A percentile compares a stretch with the other conserved stretches of the same genome.
Conservation (phyloP, 345 rosid genomes). For the Cardiospermum halicacabum region DNA sequence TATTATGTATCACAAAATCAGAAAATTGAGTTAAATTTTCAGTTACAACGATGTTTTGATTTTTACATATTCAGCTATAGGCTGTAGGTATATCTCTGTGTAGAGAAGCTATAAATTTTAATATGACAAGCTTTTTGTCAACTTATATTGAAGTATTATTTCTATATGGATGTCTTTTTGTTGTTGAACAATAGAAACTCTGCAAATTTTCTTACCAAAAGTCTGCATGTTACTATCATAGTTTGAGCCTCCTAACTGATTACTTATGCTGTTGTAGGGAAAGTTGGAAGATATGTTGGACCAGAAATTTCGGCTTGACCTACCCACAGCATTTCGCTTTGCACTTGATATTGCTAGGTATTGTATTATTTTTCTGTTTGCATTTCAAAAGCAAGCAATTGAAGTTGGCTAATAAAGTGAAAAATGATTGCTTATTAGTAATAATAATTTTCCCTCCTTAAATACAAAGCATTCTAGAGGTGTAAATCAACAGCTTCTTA, state of each 20-base stretch:
- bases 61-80: background rate
- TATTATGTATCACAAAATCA: background rate
- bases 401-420: background rate
- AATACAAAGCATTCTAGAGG: background rate
- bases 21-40: background rate
- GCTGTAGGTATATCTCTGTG: background rate
- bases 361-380: background rate
- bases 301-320: conserved; percentile 35
- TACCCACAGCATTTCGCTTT: conserved; percentile 40
- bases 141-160: background rate
- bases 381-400: background rate
- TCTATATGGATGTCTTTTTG: background rate
- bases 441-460: background rate
- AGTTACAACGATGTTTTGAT: background rate
- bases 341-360: conserved; percentile 61
- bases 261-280: conserved; percentile 25
- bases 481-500: background rate
- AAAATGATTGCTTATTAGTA: background rate
- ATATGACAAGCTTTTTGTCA: background rate
- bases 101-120: background rate
- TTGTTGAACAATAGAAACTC: background rate
- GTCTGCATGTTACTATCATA: background rate
- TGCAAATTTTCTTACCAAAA: background rate
- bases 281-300: conserved; percentile 34
- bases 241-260: background rate